phyloP scores from a whole-genome alignment of 306 rosid species.

The Trifolium subterraneum region DNA sequence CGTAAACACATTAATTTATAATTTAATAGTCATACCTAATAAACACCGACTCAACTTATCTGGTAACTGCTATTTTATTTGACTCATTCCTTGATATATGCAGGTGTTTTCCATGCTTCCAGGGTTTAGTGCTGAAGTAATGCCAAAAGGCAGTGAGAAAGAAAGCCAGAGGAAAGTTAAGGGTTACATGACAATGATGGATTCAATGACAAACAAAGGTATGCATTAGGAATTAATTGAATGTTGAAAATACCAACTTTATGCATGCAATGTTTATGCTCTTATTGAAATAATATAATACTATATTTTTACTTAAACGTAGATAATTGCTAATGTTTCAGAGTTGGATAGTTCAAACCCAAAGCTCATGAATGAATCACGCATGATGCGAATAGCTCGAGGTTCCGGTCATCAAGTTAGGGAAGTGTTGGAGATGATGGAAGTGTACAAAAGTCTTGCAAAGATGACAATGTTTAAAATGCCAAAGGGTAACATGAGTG shows the following conservation, averaged over 20 bases:
- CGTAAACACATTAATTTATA: too few relatives aligned
- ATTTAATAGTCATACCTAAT: too few relatives aligned
- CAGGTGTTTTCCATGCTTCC: neutral
- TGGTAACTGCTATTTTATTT: too few relatives aligned
- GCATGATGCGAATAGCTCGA: neutral
- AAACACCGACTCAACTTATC: too few relatives aligned
- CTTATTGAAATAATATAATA: neutral
- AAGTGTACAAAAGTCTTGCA: neutral
- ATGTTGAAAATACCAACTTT: too few relatives aligned
- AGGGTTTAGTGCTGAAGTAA: neutral
- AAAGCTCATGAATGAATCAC: neutral
- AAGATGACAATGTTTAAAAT: too few relatives aligned
- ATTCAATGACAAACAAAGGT: neutral
- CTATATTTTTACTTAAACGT: too few relatives aligned
- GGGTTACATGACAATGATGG: neutral
- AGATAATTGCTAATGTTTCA: neutral
- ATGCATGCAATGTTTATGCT: too few relatives aligned
- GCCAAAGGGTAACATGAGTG: too few relatives aligned
- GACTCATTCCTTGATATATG: neutral
- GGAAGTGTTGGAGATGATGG: neutral
- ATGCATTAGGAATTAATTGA: neutral
- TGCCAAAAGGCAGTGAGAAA: neutral
- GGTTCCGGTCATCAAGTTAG: neutral
- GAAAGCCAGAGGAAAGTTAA: too few relatives aligned
- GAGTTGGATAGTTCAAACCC: neutral